Conservation (phyloP, 2,329 filamentous ascomycete genomes). For the Xylaria sp. region DNA sequence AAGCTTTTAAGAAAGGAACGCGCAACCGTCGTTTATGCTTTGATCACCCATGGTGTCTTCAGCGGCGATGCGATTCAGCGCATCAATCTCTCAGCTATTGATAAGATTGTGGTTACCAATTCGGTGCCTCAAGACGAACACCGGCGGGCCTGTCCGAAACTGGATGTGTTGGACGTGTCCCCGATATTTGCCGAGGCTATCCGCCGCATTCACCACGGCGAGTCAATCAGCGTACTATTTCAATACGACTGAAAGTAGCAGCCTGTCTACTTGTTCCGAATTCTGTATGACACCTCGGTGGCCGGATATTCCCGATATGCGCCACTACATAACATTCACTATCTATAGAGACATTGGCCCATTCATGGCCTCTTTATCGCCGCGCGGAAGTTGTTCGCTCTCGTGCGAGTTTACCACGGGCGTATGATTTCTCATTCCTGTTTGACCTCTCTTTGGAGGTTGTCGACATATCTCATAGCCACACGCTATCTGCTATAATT, state of each 20-base stretch:
- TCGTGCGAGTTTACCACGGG: conserved; percentile 4
- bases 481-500: conserved; percentile 5
- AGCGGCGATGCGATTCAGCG: conserved; percentile 93
- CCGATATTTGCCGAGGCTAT: conserved; percentile 95
- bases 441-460: conserved; percentile 17
- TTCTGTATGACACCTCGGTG: not conserved
- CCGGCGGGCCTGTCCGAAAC: conserved; percentile 76
- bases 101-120: conserved; percentile 95
- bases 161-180: conserved; percentile 90
- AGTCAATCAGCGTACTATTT: conserved; percentile 96
- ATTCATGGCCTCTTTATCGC: conserved; percentile 4
- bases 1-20: conserved; percentile 97
- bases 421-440: conserved; percentile 15
- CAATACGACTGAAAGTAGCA: conserved; percentile 68
- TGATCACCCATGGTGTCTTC: conserved; percentile 93
- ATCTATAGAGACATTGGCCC: too few relatives aligned
- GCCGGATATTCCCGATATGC: not conserved
- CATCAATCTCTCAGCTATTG: conserved; percentile 90
- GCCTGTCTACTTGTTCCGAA: not conserved
- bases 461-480: conserved; percentile 12
- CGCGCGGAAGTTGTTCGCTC: conserved; percentile 2
- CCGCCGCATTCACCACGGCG: conserved; percentile 93
- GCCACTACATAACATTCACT: not conserved
- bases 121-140: conserved; percentile 90
- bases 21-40: conserved; percentile 86